Evolutionary conservation across 2,329 filamentous ascomycete genomes (phyloP).

Genomic region (Cytospora piceicola): DNA sequence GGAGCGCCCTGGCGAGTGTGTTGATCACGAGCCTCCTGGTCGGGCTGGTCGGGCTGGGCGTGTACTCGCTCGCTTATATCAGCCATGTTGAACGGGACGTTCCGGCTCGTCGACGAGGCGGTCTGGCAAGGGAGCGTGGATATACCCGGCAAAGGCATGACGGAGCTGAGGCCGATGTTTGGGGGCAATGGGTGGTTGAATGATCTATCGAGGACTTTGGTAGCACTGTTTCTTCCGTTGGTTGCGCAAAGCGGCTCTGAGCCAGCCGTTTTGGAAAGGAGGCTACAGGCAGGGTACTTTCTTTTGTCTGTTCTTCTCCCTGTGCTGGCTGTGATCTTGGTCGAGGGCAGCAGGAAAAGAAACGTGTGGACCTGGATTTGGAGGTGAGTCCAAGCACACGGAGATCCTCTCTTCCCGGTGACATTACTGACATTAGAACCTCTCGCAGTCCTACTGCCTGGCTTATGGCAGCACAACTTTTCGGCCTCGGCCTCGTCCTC

Average conservation of each 20-base stretch:
- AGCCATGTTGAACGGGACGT: conserved; percentile 5
- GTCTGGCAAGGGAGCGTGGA: conserved; percentile 19
- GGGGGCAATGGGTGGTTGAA: neutral
- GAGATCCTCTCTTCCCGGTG: neutral
- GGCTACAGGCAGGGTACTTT: conserved; percentile 15
- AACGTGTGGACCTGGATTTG: conserved; percentile 14
- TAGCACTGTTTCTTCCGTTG: conserved; percentile 13
- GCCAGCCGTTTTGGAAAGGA: conserved; percentile 8
- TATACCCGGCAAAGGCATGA: conserved; percentile 1
- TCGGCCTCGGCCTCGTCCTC: conserved; percentile 21
- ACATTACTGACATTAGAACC: neutral
- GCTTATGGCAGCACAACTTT: conserved; percentile 15
- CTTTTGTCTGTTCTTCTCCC: conserved; percentile 3
- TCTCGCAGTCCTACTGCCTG: conserved; percentile 7
- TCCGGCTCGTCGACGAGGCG: conserved; percentile 19
- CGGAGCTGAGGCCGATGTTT: neutral
- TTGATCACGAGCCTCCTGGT: neutral
- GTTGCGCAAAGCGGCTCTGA: conserved; percentile 1
- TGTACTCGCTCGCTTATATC: neutral
- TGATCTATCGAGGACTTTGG: conserved; percentile 5
- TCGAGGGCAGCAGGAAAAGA: conserved; percentile 21
- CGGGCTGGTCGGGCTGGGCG: neutral
- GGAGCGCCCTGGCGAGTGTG: neutral
- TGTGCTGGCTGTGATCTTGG: conserved; percentile 6
- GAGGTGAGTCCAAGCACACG: conserved; percentile 2